Evolutionary conservation across 257 asterid genomes (phyloP).

Genomic region (Solanum lycopersicoides): DNA sequence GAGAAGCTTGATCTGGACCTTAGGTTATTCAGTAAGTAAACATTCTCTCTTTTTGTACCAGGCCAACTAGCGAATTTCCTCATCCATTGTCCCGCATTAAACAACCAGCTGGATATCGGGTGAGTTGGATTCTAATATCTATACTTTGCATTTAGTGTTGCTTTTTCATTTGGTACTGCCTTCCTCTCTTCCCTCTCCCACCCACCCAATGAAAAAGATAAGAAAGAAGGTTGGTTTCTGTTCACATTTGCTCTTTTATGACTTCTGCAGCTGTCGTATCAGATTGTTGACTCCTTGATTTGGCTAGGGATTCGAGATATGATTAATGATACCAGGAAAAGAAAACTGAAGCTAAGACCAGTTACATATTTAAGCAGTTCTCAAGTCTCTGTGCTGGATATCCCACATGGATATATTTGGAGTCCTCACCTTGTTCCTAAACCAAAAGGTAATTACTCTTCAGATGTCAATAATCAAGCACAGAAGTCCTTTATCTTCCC

Average conservation of each 20-base stretch:
- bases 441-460: slow-evolving; percentile 64
- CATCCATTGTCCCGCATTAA: slow-evolving; percentile 96
- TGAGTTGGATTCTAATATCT: slow-evolving; percentile 21
- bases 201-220: background rate
- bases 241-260: slow-evolving; percentile 11
- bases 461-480: background rate
- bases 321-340: slow-evolving; percentile 88
- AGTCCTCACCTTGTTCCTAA: slow-evolving; percentile 99
- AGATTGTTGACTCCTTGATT: slow-evolving; percentile 90
- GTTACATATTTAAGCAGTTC: slow-evolving; percentile 92
- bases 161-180: background rate
- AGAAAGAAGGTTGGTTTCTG: background rate
- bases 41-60: slow-evolving; percentile 22
- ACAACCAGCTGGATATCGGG: slow-evolving; percentile 95
- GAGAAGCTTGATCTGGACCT: background rate
- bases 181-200: background rate
- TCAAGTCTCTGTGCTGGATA: slow-evolving; percentile 69
- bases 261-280: slow-evolving; percentile 84
- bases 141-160: slow-evolving; percentile 2
- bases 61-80: slow-evolving; percentile 97
- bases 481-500: background rate
- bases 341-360: slow-evolving; percentile 79
- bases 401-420: slow-evolving; percentile 95
- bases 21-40: background rate
- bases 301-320: slow-evolving; percentile 97